phyloP scores from a whole-genome alignment of 805 yeast species.

The Naumovozyma baii region DNA sequence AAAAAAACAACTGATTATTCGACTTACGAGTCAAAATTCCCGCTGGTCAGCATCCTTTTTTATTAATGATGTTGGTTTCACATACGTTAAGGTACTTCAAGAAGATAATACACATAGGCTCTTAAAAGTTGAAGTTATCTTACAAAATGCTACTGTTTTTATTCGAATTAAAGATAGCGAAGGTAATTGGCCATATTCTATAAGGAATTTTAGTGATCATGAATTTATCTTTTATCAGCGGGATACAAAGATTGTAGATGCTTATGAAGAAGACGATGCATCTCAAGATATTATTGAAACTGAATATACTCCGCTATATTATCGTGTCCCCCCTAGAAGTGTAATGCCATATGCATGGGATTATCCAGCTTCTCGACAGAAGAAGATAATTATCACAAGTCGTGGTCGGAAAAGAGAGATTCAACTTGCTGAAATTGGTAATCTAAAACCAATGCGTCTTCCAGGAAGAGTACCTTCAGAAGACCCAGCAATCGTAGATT shows the following conservation, averaged over 20 bases:
- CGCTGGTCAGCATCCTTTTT: slow-evolving; percentile 85
- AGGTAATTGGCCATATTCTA: slow-evolving; percentile 84
- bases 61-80: slow-evolving; percentile 75
- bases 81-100: slow-evolving; percentile 59
- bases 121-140: slow-evolving; percentile 58
- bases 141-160: slow-evolving; percentile 78
- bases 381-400: slow-evolving; percentile 66
- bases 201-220: slow-evolving; percentile 79
- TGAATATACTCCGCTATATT: slow-evolving; percentile 67
- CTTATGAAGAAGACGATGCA: slow-evolving; percentile 54
- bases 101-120: slow-evolving; percentile 59
- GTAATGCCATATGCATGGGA: slow-evolving; percentile 99
- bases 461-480: slow-evolving; percentile 37
- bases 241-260: slow-evolving; percentile 46
- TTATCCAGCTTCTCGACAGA: slow-evolving; percentile 80
- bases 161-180: slow-evolving; percentile 64
- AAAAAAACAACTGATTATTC: slow-evolving; percentile 51
- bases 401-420: slow-evolving; percentile 68
- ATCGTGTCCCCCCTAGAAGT: slow-evolving; percentile 76
- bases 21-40: slow-evolving; percentile 46
- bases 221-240: slow-evolving; percentile 82
- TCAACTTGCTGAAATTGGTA: slow-evolving; percentile 89
- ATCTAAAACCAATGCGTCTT: slow-evolving; percentile 73
- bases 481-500: slow-evolving; percentile 52
- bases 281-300: slow-evolving; percentile 39